Evolutionary conservation across 345 rosid genomes (phyloP), one percentile per base, ranked within the genome.

Genomic region (Carallia brachiata): DNA sequence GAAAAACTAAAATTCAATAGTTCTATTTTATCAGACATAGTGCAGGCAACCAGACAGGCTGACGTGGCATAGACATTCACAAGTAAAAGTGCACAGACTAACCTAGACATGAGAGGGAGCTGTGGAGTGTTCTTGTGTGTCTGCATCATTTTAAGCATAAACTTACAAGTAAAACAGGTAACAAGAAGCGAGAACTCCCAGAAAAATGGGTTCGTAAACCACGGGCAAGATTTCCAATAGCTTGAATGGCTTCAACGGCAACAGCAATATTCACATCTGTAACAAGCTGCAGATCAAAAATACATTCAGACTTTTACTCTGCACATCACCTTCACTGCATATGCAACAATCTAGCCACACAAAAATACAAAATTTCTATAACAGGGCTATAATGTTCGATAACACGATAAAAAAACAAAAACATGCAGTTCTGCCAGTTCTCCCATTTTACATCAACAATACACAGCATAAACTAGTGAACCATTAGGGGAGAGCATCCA

Each of bases 161-260:
- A 83, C 95, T 89, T 87, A 92, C 98, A 71, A 92, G 95, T 74
- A 96, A 87, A 79, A 87, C 84, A 12, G 99, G 92, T 64, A 96
- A 84, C 71, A 92, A 76, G 78, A 89, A 87, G 68, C 98, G 93
- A 58, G 98, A 96, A 85, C 98, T 82, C 44, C 81, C 89, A 68
- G 96, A 86, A 84, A 92, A 92, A 86, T 96, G 86, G 61, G 92
- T 78, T 80, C 99, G 83, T 77, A 96, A 81, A 81, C 99, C 98
- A 65, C 85, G 74, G 28, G 98, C 95, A 73, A 92, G 96, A 79
- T 92, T 96, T 18, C 99, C 99, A 70, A 90, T 77, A 67, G 99
- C 97, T 87, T 92, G 99, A 75, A 96, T 77, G 62, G 99, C 95
- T 84, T 96, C 98, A 69, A 96, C 98, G 53, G 97, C 89, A 78